A percentile compares a stretch with the other conserved stretches of the same genome.
These are phyloP conservation scores for Geosmithia putterillii DNA, from an alignment of 2,329 filamentous ascomycete genomes.

Conservation along the genomic window DNA sequence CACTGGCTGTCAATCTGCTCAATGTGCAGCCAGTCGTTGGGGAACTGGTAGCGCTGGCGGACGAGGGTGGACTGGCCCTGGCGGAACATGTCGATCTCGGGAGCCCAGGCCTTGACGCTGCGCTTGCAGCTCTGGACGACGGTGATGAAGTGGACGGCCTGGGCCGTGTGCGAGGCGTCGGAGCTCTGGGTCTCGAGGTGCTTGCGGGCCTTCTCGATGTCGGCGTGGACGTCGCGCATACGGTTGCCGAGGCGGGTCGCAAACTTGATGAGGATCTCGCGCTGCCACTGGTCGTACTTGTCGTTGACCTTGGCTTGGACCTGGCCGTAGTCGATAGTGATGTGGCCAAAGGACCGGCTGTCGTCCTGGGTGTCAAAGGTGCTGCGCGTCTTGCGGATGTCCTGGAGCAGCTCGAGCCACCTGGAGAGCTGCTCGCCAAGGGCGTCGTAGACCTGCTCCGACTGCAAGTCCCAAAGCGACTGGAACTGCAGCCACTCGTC, in stretches of 20 bases:
- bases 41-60: slow-evolving; percentile 87
- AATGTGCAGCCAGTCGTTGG: slow-evolving; percentile 86
- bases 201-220: slow-evolving; percentile 80
- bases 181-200: slow-evolving; percentile 87
- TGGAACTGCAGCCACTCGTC: slow-evolving; percentile 99
- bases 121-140: slow-evolving; percentile 93
- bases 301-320: slow-evolving; percentile 98
- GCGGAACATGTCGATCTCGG: slow-evolving; percentile 89
- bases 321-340: slow-evolving; percentile 95
- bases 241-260: slow-evolving; percentile 76
- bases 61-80: slow-evolving; percentile 89
- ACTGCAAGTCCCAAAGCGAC: slow-evolving; percentile 93
- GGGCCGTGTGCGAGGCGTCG: slow-evolving; percentile 88
- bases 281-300: slow-evolving; percentile 99
- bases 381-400: slow-evolving; percentile 86
- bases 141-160: slow-evolving; percentile 97
- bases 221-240: slow-evolving; percentile 84
- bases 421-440: slow-evolving; percentile 82
- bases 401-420: slow-evolving; percentile 92
- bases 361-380: slow-evolving; percentile 98
- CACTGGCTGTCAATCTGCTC: slow-evolving; percentile 96
- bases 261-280: slow-evolving; percentile 91
- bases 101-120: slow-evolving; percentile 87
- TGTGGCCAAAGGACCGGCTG: slow-evolving; percentile 82
- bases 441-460: slow-evolving; percentile 86